Evolutionary conservation across 768 basidiomycete genomes (phyloP).

Genomic region (Wakefieldia striispora): DNA sequence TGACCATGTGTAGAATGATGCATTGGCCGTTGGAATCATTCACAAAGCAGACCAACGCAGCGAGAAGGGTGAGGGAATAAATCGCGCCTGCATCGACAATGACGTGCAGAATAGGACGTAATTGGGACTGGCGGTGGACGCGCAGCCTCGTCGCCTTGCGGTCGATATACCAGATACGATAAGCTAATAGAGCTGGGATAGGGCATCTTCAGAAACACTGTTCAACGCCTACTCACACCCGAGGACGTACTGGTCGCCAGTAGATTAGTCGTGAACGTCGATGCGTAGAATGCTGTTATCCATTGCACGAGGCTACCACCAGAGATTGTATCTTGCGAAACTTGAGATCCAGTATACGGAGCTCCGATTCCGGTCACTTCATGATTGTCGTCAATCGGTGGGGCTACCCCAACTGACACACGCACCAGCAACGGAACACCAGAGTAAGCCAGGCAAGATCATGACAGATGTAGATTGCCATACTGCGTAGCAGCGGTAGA

Average conservation of each 20-base stretch:
- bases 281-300: constrained; percentile 33
- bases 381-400: not conserved
- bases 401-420: not conserved
- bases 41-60: not conserved
- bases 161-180: constrained; percentile 6
- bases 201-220: not conserved
- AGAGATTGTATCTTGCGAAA: constrained; percentile 20
- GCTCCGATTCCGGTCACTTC: constrained; percentile 16
- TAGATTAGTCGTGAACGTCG: constrained; percentile 33
- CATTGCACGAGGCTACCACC: constrained; percentile 21
- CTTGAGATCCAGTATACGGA: constrained; percentile 11
- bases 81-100: constrained; percentile 6
- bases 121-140: not conserved
- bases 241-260: constrained; percentile 23
- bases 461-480: constrained; percentile 23
- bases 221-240: not conserved
- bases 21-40: constrained; percentile 3
- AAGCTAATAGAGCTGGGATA: not conserved
- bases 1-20: constrained; percentile 6
- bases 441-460: constrained; percentile 22
- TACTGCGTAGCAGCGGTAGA: constrained; percentile 23
- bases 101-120: not conserved
- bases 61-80: constrained; percentile 1
- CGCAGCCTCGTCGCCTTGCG: not conserved
- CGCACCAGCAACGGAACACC: constrained; percentile 22